Evolutionary conservation across 2,329 filamentous ascomycete genomes (phyloP).

Genomic region (Helotiales sp.): DNA sequence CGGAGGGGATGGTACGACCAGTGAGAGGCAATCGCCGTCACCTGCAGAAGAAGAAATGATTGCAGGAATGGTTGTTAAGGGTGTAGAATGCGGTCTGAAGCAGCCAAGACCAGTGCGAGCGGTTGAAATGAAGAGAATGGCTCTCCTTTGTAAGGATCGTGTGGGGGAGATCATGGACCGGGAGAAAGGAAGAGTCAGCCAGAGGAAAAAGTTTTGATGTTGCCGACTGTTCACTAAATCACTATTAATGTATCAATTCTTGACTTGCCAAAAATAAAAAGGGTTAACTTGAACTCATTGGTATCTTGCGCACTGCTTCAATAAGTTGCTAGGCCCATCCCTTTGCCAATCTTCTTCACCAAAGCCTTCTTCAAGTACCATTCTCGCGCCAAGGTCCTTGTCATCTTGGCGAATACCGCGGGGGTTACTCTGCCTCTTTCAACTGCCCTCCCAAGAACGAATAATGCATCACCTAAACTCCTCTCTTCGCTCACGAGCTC

Average conservation of each 20-base stretch:
- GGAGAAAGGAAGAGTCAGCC: slow-evolving; percentile 21
- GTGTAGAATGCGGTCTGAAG: slow-evolving; percentile 38
- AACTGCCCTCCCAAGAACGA: slow-evolving; percentile 76
- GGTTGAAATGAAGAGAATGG: slow-evolving; percentile 41
- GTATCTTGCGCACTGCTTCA: slow-evolving; percentile 14
- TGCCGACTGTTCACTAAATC: not conserved
- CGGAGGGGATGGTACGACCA: slow-evolving; percentile 18
- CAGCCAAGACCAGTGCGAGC: slow-evolving; percentile 40
- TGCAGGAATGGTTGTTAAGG: slow-evolving; percentile 38
- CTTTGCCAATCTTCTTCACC: slow-evolving; percentile 75
- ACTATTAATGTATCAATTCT: slow-evolving; percentile 10
- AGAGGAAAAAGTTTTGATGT: slow-evolving; percentile 17
- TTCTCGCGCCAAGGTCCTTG: slow-evolving; percentile 74
- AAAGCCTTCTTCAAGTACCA: slow-evolving; percentile 85
- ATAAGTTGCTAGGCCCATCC: slow-evolving; percentile 66
- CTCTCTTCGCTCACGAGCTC: slow-evolving; percentile 86
- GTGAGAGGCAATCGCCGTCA: slow-evolving; percentile 14
- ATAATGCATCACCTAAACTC: slow-evolving; percentile 84
- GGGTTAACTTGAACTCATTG: not conserved
- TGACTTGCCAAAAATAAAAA: not conserved
- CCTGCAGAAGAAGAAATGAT: slow-evolving; percentile 7
- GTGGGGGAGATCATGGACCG: slow-evolving; percentile 25
- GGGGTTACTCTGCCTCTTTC: slow-evolving; percentile 74
- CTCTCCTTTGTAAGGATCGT: slow-evolving; percentile 38
- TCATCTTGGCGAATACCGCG: slow-evolving; percentile 79